Percentiles rank a stretch among this genome's conserved stretches.
Evolutionary conservation across 2,329 filamentous ascomycete genomes (phyloP).

Genomic region (Xylariaceae sp.): DNA sequence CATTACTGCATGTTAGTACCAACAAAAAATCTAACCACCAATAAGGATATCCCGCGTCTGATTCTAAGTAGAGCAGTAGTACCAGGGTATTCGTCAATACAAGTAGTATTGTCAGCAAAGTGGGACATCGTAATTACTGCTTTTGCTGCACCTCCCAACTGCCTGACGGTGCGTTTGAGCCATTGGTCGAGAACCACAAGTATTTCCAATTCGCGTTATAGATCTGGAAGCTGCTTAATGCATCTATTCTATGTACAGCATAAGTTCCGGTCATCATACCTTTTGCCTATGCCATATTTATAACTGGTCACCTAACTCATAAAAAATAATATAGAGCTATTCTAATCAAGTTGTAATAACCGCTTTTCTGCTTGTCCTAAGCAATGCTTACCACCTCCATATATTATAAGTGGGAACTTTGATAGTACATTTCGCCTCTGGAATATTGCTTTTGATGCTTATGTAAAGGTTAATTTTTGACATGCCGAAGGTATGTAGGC

Average conservation of each 20-base stretch:
- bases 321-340: not conserved
- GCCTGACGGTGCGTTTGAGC: too few species aligned
- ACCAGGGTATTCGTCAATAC: not conserved
- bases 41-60: not conserved
- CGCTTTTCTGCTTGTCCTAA: slow-evolving; percentile 6
- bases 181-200: too few species aligned
- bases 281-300: too few species aligned
- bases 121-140: not conserved
- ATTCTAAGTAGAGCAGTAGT: not conserved
- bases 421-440: slow-evolving; percentile 10
- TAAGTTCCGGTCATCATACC: too few species aligned
- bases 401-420: slow-evolving; percentile 8
- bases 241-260: too few species aligned
- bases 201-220: too few species aligned
- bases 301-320: not conserved
- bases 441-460: slow-evolving; percentile 8
- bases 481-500: slow-evolving; percentile 1
- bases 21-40: not conserved
- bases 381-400: slow-evolving; percentile 12
- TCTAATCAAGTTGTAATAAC: slow-evolving; percentile 5
- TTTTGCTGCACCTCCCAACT: not conserved
- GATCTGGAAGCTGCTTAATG: too few species aligned
- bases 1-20: too few species aligned
- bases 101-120: not conserved
- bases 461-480: slow-evolving; percentile 12